phyloP scores from a whole-genome alignment of 176 grass and related monocot species.

The Pontederia crassipes region DNA sequence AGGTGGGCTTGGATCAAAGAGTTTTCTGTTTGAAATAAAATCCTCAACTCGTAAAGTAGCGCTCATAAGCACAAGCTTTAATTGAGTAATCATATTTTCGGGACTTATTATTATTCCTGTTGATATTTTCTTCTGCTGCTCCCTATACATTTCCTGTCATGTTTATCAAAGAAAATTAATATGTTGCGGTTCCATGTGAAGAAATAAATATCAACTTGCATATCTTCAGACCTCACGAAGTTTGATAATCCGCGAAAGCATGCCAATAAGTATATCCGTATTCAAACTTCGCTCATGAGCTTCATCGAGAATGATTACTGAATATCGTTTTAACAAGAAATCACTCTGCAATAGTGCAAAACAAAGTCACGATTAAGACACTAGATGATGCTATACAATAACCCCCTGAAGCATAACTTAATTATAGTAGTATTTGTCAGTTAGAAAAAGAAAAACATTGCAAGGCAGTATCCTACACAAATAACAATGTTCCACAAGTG shows the following conservation, averaged over 20 bases:
- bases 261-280: constrained; percentile 93
- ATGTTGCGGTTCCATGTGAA: constrained; percentile 1
- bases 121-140: constrained; percentile 53
- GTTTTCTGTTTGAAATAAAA: constrained; percentile 73
- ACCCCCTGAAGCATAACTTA: background rate
- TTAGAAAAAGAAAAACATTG: background rate
- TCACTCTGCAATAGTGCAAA: constrained; percentile 43
- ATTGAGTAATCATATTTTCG: constrained; percentile 51
- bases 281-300: constrained; percentile 99
- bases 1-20: constrained; percentile 65
- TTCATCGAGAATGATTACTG: constrained; percentile 94
- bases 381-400: background rate
- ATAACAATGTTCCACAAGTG: too few relatives aligned
- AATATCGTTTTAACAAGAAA: constrained; percentile 66
- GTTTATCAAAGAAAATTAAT: constrained; percentile 20
- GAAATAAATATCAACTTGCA: background rate
- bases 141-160: constrained; percentile 40
- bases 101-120: constrained; percentile 36
- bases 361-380: constrained; percentile 3
- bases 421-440: too few relatives aligned
- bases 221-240: constrained; percentile 48
- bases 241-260: constrained; percentile 93
- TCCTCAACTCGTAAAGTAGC: constrained; percentile 86
- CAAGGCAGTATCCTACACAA: too few relatives aligned
- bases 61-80: constrained; percentile 96